Percentiles rank a stretch among this genome's conserved stretches.
Conservation (phyloP, 2,329 filamentous ascomycete species). For the Cryphonectria carpinicola region DNA sequence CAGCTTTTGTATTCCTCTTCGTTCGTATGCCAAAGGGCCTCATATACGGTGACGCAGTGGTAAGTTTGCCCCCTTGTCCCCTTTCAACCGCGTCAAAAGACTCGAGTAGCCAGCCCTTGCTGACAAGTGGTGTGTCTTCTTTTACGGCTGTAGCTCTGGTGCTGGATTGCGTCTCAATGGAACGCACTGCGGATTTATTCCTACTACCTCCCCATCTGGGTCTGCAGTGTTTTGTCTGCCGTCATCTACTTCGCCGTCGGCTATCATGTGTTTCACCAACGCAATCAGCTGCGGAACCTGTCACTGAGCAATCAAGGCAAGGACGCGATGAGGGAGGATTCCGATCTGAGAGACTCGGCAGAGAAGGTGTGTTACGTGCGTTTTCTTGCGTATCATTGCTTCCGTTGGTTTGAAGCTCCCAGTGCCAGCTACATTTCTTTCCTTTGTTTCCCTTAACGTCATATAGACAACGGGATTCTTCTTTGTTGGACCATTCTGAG, state of each 20-base stretch:
- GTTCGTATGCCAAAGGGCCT: constrained; percentile 46
- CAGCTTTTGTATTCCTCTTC: constrained; percentile 68
- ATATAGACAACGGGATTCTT: not conserved
- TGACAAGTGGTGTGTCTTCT: not conserved
- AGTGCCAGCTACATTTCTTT: not conserved
- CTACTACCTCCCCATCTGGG: constrained; percentile 66
- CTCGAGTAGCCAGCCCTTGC: constrained; percentile 4
- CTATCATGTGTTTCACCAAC: constrained; percentile 62
- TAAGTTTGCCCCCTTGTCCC: constrained; percentile 39
- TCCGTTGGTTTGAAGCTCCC: not conserved
- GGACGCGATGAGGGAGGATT: constrained; percentile 34
- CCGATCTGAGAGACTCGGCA: constrained; percentile 29
- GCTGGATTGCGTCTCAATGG: constrained; percentile 61
- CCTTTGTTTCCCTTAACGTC: not conserved
- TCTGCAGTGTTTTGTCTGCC: constrained; percentile 59
- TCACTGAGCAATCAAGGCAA: constrained; percentile 50
- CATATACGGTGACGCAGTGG: constrained; percentile 62
- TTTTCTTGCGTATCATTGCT: constrained; percentile 21
- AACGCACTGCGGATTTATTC: constrained; percentile 62
- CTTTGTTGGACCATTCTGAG: not conserved
- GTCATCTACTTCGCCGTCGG: constrained; percentile 61
- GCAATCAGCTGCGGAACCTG: constrained; percentile 59
- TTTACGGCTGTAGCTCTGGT: constrained; percentile 56
- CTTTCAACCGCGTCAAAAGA: not conserved
- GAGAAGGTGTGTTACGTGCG: constrained; percentile 27